Conservation (phyloP, 345 rosid genomes). For the Melaleuca quinquenervia region DNA sequence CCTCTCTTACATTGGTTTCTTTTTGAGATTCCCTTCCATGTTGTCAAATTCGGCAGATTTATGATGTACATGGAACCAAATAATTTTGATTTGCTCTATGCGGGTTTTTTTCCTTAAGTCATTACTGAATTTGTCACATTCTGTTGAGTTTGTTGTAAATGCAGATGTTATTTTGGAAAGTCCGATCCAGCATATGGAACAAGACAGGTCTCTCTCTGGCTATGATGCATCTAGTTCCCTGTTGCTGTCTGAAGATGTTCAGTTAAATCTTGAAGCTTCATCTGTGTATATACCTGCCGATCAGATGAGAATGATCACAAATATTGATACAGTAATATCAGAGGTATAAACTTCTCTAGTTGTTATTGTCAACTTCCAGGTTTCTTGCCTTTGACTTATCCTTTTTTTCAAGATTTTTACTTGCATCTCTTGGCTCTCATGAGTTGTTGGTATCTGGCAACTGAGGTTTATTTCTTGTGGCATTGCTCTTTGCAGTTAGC, state of each 20-base stretch:
- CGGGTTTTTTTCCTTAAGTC: neutral
- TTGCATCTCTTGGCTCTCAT: neutral
- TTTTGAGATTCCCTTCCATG: neutral
- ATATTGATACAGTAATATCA: slow-evolving; percentile 54
- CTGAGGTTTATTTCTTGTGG: neutral
- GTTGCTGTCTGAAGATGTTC: slow-evolving; percentile 30
- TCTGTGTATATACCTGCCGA: slow-evolving; percentile 67
- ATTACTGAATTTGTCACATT: neutral
- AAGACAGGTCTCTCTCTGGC: slow-evolving; percentile 14
- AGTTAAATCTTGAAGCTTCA: slow-evolving; percentile 32
- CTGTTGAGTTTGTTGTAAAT: neutral
- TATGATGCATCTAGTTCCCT: slow-evolving; percentile 24
- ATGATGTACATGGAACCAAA: neutral
- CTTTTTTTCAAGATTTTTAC: neutral
- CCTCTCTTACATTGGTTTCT: neutral
- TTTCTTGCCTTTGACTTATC: neutral
- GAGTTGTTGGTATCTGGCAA: neutral
- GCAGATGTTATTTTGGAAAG: slow-evolving; percentile 24
- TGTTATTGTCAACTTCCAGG: neutral
- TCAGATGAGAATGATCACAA: slow-evolving; percentile 66
- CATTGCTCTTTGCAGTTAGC: slow-evolving; percentile 47
- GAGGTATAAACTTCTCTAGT: slow-evolving; percentile 36
- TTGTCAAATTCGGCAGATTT: neutral
- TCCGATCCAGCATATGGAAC: slow-evolving; percentile 26
- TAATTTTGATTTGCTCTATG: neutral